Percentiles rank a stretch among this genome's conserved stretches.
These are phyloP conservation scores for Bacterosira constricta DNA, from an alignment of 108 stramenopile species.

Conservation along the genomic window DNA sequence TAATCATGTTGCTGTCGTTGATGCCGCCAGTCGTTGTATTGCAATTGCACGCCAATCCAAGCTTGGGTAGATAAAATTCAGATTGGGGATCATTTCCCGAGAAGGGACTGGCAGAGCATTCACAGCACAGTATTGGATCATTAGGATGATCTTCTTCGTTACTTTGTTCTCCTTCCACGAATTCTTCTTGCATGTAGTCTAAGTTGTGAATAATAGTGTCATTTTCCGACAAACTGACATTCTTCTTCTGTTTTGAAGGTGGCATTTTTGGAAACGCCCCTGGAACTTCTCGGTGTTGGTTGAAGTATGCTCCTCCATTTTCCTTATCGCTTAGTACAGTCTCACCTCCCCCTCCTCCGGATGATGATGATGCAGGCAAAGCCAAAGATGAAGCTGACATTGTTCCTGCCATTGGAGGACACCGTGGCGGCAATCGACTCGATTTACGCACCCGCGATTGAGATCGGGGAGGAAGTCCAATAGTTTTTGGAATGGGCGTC, in stretches of 20 bases:
- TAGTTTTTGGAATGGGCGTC: slow-evolving; percentile 19
- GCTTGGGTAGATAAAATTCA: slow-evolving; percentile 76
- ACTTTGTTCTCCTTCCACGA: background rate
- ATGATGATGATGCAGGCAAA: too few relatives aligned
- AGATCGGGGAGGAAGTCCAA: slow-evolving; percentile 30
- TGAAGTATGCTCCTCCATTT: slow-evolving; percentile 16
- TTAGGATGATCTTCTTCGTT: too few relatives aligned
- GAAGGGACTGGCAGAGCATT: slow-evolving; percentile 62
- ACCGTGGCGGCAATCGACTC: slow-evolving; percentile 26
- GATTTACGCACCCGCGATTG: slow-evolving; percentile 2
- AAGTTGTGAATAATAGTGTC: slow-evolving; percentile 32
- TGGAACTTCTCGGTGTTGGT: background rate
- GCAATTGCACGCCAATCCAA: slow-evolving; percentile 79
- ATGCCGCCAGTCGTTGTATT: slow-evolving; percentile 26
- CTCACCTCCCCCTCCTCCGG: background rate
- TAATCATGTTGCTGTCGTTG: background rate
- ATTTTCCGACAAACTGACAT: background rate
- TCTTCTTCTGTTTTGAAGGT: slow-evolving; percentile 1
- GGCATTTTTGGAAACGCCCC: background rate
- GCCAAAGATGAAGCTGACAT: background rate
- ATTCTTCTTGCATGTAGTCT: slow-evolving; percentile 17
- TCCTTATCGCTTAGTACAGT: slow-evolving; percentile 24
- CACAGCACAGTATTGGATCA: slow-evolving; percentile 22
- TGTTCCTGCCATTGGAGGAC: background rate
- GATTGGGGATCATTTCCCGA: slow-evolving; percentile 68